These are phyloP conservation scores for Clavulina sp. DNA, from an alignment of 768 basidiomycete species.

Conservation along the genomic window DNA sequence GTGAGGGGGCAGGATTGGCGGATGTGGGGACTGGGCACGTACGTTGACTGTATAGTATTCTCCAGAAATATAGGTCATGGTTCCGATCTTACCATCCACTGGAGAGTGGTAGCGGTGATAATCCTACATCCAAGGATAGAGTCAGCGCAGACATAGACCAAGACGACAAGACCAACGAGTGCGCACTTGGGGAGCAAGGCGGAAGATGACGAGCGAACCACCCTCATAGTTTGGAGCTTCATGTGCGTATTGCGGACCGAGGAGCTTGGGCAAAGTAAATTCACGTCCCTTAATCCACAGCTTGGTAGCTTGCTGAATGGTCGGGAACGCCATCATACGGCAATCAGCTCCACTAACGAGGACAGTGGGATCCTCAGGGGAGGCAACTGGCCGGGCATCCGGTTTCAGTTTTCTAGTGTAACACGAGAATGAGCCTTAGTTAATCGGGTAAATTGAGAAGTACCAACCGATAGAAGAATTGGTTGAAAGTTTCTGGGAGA, in stretches of 20 bases:
- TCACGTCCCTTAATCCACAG: slow-evolving; percentile 97
- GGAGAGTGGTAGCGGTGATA: slow-evolving; percentile 90
- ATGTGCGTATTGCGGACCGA: slow-evolving; percentile 60
- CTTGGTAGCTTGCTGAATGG: slow-evolving; percentile 64
- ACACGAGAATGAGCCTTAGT: no score
- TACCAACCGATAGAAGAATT: slow-evolving; percentile 66
- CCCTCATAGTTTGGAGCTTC: slow-evolving; percentile 56
- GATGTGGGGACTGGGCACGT: slow-evolving; percentile 14
- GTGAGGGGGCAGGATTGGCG: not conserved
- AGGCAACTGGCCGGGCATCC: slow-evolving; percentile 55
- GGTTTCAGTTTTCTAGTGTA: slow-evolving; percentile 61
- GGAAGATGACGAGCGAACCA: slow-evolving; percentile 77
- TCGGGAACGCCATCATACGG: slow-evolving; percentile 87
- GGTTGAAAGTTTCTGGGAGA: slow-evolving; percentile 68
- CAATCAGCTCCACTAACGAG: slow-evolving; percentile 89
- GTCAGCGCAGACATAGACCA: slow-evolving; percentile 2
- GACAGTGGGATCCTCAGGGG: slow-evolving; percentile 53
- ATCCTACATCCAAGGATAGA: slow-evolving; percentile 36
- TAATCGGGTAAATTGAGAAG: not conserved
- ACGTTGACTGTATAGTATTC: slow-evolving; percentile 96
- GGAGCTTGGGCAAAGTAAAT: slow-evolving; percentile 61
- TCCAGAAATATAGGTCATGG: slow-evolving; percentile 66
- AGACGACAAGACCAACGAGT: not conserved
- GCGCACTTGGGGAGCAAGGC: slow-evolving; percentile 49
- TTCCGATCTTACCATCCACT: slow-evolving; percentile 68